Conservation (phyloP, 106 monocot species). For the Apostasia shenzhenica region DNA sequence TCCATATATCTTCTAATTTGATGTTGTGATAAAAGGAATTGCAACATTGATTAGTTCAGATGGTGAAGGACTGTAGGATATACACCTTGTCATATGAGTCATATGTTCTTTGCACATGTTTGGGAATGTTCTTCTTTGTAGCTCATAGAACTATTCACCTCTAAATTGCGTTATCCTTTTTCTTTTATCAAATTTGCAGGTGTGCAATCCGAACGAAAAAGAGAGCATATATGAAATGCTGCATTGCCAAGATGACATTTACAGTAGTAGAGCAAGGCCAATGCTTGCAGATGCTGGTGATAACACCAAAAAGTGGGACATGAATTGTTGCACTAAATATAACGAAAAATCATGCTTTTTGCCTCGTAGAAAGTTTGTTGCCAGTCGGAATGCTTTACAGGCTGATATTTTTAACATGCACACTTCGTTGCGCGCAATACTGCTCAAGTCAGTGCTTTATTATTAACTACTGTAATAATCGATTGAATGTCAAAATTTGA, state of each 20-base stretch:
- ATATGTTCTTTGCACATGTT: no score
- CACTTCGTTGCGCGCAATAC: conserved; percentile 34
- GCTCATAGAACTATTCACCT: no score
- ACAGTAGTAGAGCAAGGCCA: neutral
- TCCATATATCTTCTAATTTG: no score
- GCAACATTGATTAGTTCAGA: no score
- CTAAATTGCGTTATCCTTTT: no score
- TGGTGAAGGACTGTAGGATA: no score
- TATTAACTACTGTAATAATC: neutral
- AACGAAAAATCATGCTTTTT: neutral
- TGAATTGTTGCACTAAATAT: neutral
- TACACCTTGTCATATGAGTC: no score
- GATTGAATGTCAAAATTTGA: no score
- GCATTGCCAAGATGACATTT: neutral
- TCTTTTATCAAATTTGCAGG: neutral
- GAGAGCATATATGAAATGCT: conserved; percentile 2
- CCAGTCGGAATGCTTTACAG: conserved; percentile 12
- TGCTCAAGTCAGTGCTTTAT: conserved; percentile 37
- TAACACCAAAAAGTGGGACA: neutral
- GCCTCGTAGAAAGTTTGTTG: conserved; percentile 5
- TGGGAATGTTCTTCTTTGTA: no score
- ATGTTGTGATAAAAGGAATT: no score
- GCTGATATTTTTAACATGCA: conserved; percentile 34
- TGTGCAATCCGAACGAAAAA: conserved; percentile 1
- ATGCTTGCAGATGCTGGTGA: neutral